These are phyloP conservation scores for Phytomonas serpens DNA, from an alignment of 208 protist genomes.

Conservation along the genomic window DNA sequence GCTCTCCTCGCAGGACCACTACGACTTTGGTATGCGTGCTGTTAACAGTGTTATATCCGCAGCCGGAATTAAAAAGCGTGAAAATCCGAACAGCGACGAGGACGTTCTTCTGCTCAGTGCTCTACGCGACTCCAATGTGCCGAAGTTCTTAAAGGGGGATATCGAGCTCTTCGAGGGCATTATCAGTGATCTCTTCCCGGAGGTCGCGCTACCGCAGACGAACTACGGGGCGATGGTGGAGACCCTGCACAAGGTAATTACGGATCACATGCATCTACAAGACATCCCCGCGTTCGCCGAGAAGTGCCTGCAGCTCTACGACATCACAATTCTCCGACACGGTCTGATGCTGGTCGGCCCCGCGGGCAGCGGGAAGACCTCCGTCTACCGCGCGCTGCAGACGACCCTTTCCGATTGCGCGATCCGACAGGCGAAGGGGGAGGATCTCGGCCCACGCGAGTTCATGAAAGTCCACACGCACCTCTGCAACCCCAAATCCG, in stretches of 20 bases:
- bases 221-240: conserved; percentile 93
- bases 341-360: conserved; percentile 97
- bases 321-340: conserved; percentile 97
- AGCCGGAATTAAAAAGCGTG: conserved; percentile 94
- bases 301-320: conserved; percentile 98
- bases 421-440: conserved; percentile 30
- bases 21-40: conserved; percentile 99
- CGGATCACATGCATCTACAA: conserved; percentile 66
- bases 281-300: conserved; percentile 88
- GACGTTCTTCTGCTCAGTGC: conserved; percentile 93
- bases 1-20: conserved; percentile 97
- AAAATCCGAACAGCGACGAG: conserved; percentile 88
- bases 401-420: conserved; percentile 72
- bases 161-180: conserved; percentile 95
- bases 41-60: conserved; percentile 98
- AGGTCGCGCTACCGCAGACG: conserved; percentile 76
- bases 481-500: conserved; percentile 96
- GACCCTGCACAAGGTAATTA: conserved; percentile 59
- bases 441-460: conserved; percentile 30
- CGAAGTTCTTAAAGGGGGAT: conserved; percentile 96
- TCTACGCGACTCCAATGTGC: conserved; percentile 96
- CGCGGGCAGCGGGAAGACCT: conserved; percentile 95
- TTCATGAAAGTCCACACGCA: conserved; percentile 91
- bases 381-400: conserved; percentile 84
- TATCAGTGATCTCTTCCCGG: conserved; percentile 98